A percentile compares a stretch with the other conserved stretches of the same genome.
Conservation (phyloP, 306 rosid genomes). For the Cyclanthera cordifolia region DNA sequence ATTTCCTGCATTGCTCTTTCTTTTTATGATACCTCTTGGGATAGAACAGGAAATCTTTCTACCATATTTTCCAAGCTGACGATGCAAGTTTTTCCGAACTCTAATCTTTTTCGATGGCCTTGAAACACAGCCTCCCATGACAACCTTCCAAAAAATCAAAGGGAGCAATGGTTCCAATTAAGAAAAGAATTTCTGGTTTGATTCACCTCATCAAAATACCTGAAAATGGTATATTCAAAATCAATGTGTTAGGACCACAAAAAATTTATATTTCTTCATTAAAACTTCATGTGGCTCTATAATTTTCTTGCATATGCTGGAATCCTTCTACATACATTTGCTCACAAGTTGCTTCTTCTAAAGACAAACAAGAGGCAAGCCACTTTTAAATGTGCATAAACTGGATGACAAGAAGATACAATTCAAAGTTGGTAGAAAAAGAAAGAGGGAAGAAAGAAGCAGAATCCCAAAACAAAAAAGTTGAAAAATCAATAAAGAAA, state of each 20-base stretch:
- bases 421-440: not conserved
- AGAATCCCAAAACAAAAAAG: constrained; percentile 4
- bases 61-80: constrained; percentile 23
- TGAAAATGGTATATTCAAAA: not conserved
- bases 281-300: not conserved
- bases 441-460: not conserved
- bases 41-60: constrained; percentile 31
- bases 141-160: not conserved
- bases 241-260: constrained; percentile 2
- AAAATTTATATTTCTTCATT: not conserved
- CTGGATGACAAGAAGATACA: not conserved
- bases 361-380: too few relatives aligned
- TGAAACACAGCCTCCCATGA: constrained; percentile 82
- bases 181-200: not conserved
- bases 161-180: not conserved
- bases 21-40: constrained; percentile 30
- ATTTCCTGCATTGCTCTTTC: constrained; percentile 35
- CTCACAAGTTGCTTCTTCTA: not conserved
- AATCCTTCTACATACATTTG: not conserved
- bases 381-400: not conserved
- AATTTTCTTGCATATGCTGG: not conserved
- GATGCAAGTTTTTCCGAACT: constrained; percentile 7
- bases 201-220: constrained; percentile 11
- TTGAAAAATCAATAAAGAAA: not conserved
- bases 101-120: constrained; percentile 26